Evolutionary conservation across 257 asterid genomes (phyloP).

Genomic region (Sherardia arvensis): DNA sequence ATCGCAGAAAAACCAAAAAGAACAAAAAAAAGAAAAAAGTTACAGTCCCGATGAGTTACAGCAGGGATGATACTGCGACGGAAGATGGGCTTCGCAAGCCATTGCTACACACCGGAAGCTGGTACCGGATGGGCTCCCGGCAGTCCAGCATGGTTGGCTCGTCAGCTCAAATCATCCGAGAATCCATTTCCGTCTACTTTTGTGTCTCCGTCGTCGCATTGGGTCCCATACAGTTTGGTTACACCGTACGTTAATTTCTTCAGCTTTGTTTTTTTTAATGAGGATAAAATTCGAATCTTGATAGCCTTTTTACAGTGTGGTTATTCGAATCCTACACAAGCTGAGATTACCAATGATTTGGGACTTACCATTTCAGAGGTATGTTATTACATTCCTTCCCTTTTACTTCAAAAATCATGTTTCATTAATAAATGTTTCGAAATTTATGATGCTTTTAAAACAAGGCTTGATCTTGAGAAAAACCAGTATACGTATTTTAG

Average conservation of each 20-base stretch:
- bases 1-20: not conserved
- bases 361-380: constrained; percentile 73
- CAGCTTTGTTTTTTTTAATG: not conserved
- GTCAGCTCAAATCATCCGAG: constrained; percentile 42
- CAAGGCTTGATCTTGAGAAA: too few relatives aligned
- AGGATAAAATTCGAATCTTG: not conserved
- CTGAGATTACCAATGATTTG: constrained; percentile 55
- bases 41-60: constrained; percentile 25
- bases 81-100: constrained; percentile 90
- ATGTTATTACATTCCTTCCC: not conserved
- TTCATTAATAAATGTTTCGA: too few relatives aligned
- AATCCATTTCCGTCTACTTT: constrained; percentile 63
- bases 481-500: too few relatives aligned
- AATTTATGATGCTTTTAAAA: too few relatives aligned
- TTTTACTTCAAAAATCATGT: not conserved
- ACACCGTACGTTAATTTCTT: constrained; percentile 29
- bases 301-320: constrained; percentile 46
- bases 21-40: not conserved
- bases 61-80: constrained; percentile 21
- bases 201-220: constrained; percentile 68
- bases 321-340: constrained; percentile 72
- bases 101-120: constrained; percentile 74
- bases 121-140: constrained; percentile 71
- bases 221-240: constrained; percentile 81
- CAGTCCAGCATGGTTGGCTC: constrained; percentile 58